Conservation (phyloP, 148 eudicot species). For the Nyssa sinensis region DNA sequence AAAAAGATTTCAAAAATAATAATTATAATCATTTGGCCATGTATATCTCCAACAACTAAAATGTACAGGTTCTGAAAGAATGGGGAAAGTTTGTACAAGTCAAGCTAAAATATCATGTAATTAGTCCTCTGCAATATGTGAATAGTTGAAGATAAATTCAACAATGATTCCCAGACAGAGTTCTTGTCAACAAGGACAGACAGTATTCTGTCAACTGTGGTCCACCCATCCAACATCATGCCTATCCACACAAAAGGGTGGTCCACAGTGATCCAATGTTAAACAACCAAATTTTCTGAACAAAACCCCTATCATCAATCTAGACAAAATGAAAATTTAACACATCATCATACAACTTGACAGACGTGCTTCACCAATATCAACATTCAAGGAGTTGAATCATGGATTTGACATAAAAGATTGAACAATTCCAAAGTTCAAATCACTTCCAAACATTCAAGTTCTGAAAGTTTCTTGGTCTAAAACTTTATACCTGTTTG, state of each 20-base stretch:
- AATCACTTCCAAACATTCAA: neutral
- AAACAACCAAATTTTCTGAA: conserved; percentile 6
- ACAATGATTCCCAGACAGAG: neutral
- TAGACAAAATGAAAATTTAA: neutral
- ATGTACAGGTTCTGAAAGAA: neutral
- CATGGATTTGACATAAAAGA: neutral
- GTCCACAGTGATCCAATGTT: conserved; percentile 7
- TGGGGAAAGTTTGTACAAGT: neutral
- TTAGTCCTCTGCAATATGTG: neutral
- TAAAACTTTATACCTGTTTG: neutral
- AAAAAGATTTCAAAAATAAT: neutral
- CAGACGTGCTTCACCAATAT: neutral
- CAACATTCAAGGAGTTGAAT: neutral
- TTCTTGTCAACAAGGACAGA: conserved; percentile 12
- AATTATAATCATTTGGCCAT: neutral
- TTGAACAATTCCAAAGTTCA: neutral
- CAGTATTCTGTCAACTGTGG: conserved; percentile 3
- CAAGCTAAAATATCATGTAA: neutral
- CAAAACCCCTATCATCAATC: neutral
- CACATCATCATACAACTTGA: neutral
- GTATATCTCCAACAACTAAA: too few species aligned
- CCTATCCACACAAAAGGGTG: conserved; percentile 4
- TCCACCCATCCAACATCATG: conserved; percentile 10
- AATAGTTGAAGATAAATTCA: neutral
- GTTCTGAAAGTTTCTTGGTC: neutral